Conservation (phyloP, 768 basidiomycete genomes). For the Rossbeevera mucosa region DNA sequence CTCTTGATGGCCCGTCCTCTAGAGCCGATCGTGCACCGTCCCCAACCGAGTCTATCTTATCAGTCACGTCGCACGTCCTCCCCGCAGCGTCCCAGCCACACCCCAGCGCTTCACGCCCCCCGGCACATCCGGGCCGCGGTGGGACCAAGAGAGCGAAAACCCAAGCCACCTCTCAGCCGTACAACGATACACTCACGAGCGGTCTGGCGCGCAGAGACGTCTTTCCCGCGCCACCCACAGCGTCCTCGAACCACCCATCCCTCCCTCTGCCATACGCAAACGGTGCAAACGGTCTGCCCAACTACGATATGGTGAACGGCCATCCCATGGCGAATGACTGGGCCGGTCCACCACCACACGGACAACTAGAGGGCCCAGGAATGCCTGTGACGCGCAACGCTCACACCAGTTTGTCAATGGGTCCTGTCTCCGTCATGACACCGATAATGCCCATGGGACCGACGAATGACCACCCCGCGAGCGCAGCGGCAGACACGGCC, state of each 20-base stretch:
- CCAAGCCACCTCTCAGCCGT: slow-evolving; percentile 36
- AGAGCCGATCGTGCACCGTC: slow-evolving; percentile 65
- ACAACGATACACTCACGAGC: slow-evolving; percentile 40
- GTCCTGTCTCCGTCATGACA: slow-evolving; percentile 21
- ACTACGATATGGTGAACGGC: slow-evolving; percentile 38
- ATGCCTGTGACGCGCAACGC: slow-evolving; percentile 61
- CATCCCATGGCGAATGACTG: slow-evolving; percentile 41
- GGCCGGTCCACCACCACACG: slow-evolving; percentile 44
- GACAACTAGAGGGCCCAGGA: slow-evolving; percentile 70
- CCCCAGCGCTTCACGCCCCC: slow-evolving; percentile 24
- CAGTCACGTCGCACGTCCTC: slow-evolving; percentile 62
- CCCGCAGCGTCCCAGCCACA: slow-evolving; percentile 31
- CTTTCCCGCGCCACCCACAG: slow-evolving; percentile 47
- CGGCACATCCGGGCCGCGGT: slow-evolving; percentile 30
- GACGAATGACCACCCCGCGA: slow-evolving; percentile 31
- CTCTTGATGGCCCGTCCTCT: slow-evolving; percentile 5
- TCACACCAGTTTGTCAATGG: slow-evolving; percentile 20
- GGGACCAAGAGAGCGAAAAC: slow-evolving; percentile 41
- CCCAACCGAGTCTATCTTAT: slow-evolving; percentile 70
- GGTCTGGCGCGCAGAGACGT: slow-evolving; percentile 38
- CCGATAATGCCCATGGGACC: slow-evolving; percentile 22
- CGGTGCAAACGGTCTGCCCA: slow-evolving; percentile 35
- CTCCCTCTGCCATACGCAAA: slow-evolving; percentile 42
- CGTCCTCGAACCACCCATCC: slow-evolving; percentile 50
- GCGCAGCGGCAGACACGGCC: slow-evolving; percentile 37